phyloP scores from a whole-genome alignment of 176 grass and related monocot species.

The Oryza coarctata region DNA sequence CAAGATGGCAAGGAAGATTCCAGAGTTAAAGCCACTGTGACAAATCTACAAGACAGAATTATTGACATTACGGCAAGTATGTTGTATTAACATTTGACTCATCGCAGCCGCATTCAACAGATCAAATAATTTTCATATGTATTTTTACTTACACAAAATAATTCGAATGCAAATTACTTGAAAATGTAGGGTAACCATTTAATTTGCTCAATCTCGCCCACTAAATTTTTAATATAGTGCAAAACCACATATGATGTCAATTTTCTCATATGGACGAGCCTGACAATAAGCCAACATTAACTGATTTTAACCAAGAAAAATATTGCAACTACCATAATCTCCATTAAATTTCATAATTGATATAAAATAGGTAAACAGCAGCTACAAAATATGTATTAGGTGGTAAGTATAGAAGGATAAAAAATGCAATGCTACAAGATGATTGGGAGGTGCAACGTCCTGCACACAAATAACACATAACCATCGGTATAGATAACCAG shows the following conservation, averaged over 20 bases:
- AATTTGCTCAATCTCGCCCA: constrained; percentile 8
- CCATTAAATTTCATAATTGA: neutral
- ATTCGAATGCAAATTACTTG: neutral
- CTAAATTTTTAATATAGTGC: constrained; percentile 9
- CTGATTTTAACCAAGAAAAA: constrained; percentile 16
- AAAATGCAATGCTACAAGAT: neutral
- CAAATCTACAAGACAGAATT: constrained; percentile 71
- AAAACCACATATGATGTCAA: neutral
- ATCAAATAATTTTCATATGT: neutral
- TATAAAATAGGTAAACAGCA: neutral
- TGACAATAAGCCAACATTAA: constrained; percentile 3
- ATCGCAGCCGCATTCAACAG: neutral
- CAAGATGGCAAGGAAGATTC: constrained; percentile 70
- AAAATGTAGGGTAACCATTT: neutral
- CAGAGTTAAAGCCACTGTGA: constrained; percentile 69
- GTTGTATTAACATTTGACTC: neutral
- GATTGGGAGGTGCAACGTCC: constrained; percentile 30
- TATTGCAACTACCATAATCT: neutral
- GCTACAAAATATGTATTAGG: neutral
- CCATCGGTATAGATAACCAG: constrained; percentile 25
- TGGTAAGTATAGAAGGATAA: constrained; percentile 19
- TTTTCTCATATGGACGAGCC: neutral
- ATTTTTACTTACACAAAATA: neutral
- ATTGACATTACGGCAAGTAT: constrained; percentile 2
- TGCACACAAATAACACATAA: constrained; percentile 37